A percentile compares a stretch with the other conserved stretches of the same genome.
Evolutionary conservation across 495 filamentous ascomycete genomes (phyloP).

Genomic region (Penicillium lividum): DNA sequence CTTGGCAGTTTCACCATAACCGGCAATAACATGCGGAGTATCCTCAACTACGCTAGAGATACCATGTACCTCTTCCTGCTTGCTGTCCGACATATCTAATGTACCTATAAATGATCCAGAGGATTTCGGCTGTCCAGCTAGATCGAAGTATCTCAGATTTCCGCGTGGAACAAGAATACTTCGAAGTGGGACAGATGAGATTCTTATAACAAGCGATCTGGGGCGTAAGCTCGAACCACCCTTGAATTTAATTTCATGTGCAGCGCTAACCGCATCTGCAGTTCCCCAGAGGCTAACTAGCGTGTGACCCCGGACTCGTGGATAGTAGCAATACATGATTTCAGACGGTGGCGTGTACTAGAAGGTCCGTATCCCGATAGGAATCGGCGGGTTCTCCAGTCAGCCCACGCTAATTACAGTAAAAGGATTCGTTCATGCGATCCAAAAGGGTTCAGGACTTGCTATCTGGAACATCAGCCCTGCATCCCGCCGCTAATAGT

Average conservation of each 20-base stretch:
- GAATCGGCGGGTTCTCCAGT: slow-evolving; percentile 27
- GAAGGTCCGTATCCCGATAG: slow-evolving; percentile 30
- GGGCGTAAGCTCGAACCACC: slow-evolving; percentile 4
- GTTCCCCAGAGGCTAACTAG: slow-evolving; percentile 20
- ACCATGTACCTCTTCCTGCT: slow-evolving; percentile 27
- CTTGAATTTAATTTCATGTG: slow-evolving; percentile 6
- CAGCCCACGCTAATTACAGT: slow-evolving; percentile 12
- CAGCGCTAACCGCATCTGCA: slow-evolving; percentile 16
- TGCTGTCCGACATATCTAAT: slow-evolving; percentile 23
- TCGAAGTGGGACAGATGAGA: slow-evolving; percentile 14
- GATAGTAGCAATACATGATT: slow-evolving; percentile 14
- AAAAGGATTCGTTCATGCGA: background rate
- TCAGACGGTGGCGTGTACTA: slow-evolving; percentile 22
- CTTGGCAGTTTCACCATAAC: slow-evolving; percentile 38
- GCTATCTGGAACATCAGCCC: slow-evolving; percentile 23
- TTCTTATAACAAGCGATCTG: slow-evolving; percentile 26
- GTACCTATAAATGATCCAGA: background rate
- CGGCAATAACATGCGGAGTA: slow-evolving; percentile 28
- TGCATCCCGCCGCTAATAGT: slow-evolving; percentile 13
- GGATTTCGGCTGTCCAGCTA: background rate
- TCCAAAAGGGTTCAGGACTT: slow-evolving; percentile 20
- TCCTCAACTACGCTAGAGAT: slow-evolving; percentile 22
- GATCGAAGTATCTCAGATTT: slow-evolving; percentile 1
- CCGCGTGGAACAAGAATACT: background rate
- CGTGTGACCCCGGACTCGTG: slow-evolving; percentile 22